Evolutionary conservation across 2,329 filamentous ascomycete genomes (phyloP).

Genomic region (Paramyrothecium sp.): DNA sequence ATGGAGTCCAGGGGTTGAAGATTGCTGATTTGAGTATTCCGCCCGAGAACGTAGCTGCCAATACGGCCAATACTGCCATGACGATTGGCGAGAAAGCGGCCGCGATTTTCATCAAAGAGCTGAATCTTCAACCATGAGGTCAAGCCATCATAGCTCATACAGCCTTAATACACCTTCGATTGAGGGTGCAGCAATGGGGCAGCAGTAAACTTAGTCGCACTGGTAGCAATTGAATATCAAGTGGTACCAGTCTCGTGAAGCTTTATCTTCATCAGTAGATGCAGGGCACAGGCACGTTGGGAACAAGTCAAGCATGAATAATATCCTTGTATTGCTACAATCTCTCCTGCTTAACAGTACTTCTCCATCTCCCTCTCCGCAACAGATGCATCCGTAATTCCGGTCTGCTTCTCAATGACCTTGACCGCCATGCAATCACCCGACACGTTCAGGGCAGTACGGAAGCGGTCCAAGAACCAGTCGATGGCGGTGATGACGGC

Average conservation of each 20-base stretch:
- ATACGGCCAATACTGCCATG: constrained; percentile 24
- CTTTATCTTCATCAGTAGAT: no score
- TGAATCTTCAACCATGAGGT: no score
- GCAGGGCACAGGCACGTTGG: no score
- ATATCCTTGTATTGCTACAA: no score
- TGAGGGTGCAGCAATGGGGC: no score
- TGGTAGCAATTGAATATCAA: no score
- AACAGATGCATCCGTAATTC: constrained; percentile 9
- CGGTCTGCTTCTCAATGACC: constrained; percentile 21
- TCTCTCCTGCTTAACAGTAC: neutral
- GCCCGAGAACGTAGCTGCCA: constrained; percentile 36
- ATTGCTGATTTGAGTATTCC: constrained; percentile 31
- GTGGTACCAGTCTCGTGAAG: no score
- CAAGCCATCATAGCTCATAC: no score
- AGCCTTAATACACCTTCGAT: no score
- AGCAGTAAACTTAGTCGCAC: no score
- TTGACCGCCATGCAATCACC: constrained; percentile 41
- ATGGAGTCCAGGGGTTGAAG: constrained; percentile 37
- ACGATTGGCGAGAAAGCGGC: neutral
- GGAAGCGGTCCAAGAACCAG: constrained; percentile 56
- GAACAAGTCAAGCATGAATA: no score
- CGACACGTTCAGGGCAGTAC: constrained; percentile 49
- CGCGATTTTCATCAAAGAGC: neutral
- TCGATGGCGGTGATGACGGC: constrained; percentile 53
- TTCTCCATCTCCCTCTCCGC: neutral